Percentiles rank a stretch among this genome's conserved stretches.
Evolutionary conservation across 148 eudicot species (phyloP).

Genomic region (Silene conica): DNA sequence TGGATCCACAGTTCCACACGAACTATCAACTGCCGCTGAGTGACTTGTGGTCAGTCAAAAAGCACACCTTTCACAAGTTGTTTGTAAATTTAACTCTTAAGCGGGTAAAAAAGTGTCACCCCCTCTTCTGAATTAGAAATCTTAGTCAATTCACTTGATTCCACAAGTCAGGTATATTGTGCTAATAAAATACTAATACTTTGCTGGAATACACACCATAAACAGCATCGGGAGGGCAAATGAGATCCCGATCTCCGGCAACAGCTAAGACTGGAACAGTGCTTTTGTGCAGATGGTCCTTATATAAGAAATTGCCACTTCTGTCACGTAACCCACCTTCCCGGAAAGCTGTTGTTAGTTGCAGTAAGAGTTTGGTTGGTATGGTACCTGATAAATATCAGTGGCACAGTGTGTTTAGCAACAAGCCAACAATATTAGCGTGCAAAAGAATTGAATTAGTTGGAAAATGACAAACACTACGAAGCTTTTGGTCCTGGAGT

Average conservation of each 20-base stretch:
- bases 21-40: not conserved
- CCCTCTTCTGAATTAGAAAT: not conserved
- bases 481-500: not conserved
- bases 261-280: conserved; percentile 80
- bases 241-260: conserved; percentile 85
- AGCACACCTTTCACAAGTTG: not conserved
- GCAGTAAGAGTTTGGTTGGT: conserved; percentile 82
- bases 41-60: not conserved
- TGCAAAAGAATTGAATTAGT: not conserved
- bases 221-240: conserved; percentile 97
- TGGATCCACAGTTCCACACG: not conserved
- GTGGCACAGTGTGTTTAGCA: not conserved
- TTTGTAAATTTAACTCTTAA: not conserved
- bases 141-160: not conserved
- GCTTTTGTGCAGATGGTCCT: conserved; percentile 70
- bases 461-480: not conserved
- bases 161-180: not conserved
- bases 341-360: conserved; percentile 72
- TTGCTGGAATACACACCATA: conserved; percentile 39
- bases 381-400: conserved; percentile 61
- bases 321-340: conserved; percentile 87
- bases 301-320: conserved; percentile 74
- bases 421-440: not conserved
- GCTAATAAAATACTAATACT: not conserved
- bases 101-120: not conserved